Evolutionary conservation across 306 rosid species (phyloP).

Genomic region (Cicer yamashitae): DNA sequence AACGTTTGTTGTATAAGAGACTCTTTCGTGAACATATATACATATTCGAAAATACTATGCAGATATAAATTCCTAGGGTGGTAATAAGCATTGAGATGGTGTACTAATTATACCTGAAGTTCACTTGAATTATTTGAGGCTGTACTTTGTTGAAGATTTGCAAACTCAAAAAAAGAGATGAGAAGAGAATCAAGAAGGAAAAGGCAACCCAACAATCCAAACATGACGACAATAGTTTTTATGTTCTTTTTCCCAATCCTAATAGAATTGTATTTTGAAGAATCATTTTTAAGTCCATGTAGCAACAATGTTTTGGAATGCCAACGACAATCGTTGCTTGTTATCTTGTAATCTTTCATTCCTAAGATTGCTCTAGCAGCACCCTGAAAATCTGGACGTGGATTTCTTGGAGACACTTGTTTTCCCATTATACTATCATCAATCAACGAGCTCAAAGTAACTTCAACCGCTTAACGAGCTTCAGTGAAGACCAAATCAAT

Average conservation of each 20-base stretch:
- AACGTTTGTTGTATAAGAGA: no score
- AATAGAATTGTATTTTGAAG: constrained; percentile 61
- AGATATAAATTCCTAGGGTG: background rate
- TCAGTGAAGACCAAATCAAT: no score
- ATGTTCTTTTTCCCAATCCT: constrained; percentile 71
- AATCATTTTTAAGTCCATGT: constrained; percentile 62
- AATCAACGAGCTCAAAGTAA: no score
- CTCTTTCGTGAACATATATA: no score
- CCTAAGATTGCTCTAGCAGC: constrained; percentile 43
- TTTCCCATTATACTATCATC: background rate
- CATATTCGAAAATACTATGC: no score
- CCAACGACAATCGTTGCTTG: constrained; percentile 54
- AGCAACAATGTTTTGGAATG: constrained; percentile 59
- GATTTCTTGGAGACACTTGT: constrained; percentile 12
- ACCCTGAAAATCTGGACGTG: constrained; percentile 11
- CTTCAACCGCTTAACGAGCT: no score
- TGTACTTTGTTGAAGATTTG: constrained; percentile 50
- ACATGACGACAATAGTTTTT: constrained; percentile 60
- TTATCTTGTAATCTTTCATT: constrained; percentile 63
- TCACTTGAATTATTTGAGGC: constrained; percentile 50
- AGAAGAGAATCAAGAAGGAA: constrained; percentile 76
- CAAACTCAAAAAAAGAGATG: constrained; percentile 65
- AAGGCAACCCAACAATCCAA: constrained; percentile 68
- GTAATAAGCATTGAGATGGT: background rate
- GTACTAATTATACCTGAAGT: constrained; percentile 58